phyloP scores from a whole-genome alignment of 2,329 filamentous ascomycete species.

The Fusarium udum region DNA sequence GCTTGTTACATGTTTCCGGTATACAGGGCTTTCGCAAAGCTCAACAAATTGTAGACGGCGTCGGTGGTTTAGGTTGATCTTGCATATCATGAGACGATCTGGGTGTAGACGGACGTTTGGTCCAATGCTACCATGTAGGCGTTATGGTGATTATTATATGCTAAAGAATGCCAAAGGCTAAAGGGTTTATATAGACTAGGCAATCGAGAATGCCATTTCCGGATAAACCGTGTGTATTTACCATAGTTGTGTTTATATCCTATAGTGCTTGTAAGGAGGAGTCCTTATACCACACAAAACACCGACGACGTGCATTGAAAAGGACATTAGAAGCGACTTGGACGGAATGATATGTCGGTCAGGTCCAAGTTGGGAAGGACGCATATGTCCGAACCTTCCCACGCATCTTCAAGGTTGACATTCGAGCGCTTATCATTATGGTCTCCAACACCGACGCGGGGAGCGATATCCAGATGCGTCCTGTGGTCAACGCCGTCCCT shows the following conservation, averaged over 20 bases:
- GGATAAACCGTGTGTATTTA: not conserved
- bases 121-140: not conserved
- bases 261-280: not conserved
- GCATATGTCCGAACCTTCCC: not conserved
- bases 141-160: not conserved
- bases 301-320: not conserved
- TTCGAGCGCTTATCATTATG: not conserved
- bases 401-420: not conserved
- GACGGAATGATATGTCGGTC: not conserved
- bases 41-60: slow-evolving; percentile 15
- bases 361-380: not conserved
- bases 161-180: not conserved
- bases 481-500: not conserved
- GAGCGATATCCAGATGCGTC: not conserved
- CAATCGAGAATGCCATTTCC: not conserved
- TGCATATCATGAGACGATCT: not conserved
- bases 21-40: not conserved
- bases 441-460: not conserved
- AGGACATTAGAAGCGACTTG: not conserved
- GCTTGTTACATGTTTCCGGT: not conserved
- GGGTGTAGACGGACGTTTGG: not conserved
- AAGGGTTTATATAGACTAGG: not conserved
- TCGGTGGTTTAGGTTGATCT: not conserved
- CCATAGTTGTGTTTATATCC: not conserved
- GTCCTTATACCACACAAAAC: not conserved